Base-by-base conservation (phyloP, 202 grass and related monocot genomes). In the Carex arenaria region DNA sequence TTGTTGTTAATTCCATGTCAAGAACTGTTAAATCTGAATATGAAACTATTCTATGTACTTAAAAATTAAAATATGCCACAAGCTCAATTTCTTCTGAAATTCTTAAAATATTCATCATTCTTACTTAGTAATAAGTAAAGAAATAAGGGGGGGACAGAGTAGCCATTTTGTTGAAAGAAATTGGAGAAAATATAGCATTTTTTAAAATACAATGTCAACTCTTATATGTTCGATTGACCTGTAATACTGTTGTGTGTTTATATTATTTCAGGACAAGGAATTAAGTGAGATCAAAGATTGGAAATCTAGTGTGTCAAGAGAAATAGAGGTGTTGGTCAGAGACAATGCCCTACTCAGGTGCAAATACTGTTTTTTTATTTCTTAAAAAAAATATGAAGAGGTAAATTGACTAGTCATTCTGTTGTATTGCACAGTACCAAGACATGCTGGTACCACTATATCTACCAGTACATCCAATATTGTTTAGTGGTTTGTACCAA, bases 301-400 rank as follows among this genome's bases (percentile, higher is more conserved):
- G 95, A 94, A 89, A 79, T 90, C 87, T 17, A 64, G 57, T 7
- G 26, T 91, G 30, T 90, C 92, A 42, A n/a, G 62, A 70, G 89
- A 93, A 54, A 80, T 98, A 12, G 90, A 98, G 40, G 72, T 82
- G 78, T 86, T 98, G 38, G 43, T 85, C 31, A 89, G 55, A 82
- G 95, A 93, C n/a, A 94, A 94, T 82, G 86, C 78, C 40, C 64
- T 86, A 1, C 90, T 90, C 84, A 94, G 90, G 95, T 87, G 7
- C 51, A 53, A 82, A 80, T 28, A 15, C 63, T 45, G 47, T 4
- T 64, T 1, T 11, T 60, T 67, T 23, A 62, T 51, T 60, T 78
- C 18, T 67, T 49, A n/a, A 18, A 2, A 80, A 54, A 10, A 31
- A 74, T 45, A 31, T 80, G 10, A 55, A 76, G 51, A 31, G 23